A percentile compares a stretch with the other conserved stretches of the same genome.
These are phyloP conservation scores for Immersiella caudata DNA, from an alignment of 495 filamentous ascomycete species.

Conservation along the genomic window DNA sequence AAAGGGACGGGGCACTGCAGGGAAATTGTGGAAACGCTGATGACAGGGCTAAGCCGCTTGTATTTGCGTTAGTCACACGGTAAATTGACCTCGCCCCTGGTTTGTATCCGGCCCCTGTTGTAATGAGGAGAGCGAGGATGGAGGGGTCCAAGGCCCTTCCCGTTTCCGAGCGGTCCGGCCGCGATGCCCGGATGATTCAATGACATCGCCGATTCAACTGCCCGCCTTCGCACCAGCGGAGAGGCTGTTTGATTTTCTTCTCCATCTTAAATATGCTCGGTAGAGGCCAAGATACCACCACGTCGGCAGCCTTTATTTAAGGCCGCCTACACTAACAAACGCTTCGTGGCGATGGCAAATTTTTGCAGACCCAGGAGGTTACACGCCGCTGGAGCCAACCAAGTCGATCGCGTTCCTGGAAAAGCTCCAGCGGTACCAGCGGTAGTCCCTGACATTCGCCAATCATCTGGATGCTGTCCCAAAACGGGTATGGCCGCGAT, in stretches of 20 bases:
- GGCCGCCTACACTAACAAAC: neutral
- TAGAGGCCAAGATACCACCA: neutral
- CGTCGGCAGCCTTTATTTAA: neutral
- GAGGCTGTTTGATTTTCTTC: neutral
- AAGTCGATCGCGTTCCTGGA: neutral
- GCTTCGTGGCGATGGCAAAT: neutral
- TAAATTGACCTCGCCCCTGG: slow-evolving; percentile 17
- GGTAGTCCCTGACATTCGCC: slow-evolving; percentile 5
- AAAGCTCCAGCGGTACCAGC: neutral
- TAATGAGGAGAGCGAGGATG: neutral
- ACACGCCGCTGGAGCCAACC: neutral
- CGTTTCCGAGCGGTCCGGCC: slow-evolving; percentile 11
- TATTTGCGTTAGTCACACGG: slow-evolving; percentile 12
- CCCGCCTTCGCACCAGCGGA: neutral
- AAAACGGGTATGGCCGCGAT: slow-evolving; percentile 13
- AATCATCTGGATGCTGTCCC: slow-evolving; percentile 11
- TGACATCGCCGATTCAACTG: neutral
- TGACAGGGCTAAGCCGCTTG: slow-evolving; percentile 12
- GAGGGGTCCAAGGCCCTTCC: neutral
- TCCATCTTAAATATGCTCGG: neutral
- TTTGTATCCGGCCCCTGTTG: slow-evolving; percentile 7
- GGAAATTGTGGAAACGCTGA: slow-evolving; percentile 20
- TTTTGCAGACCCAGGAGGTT: neutral
- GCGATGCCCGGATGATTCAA: neutral
- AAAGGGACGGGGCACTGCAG: slow-evolving; percentile 15